Evolutionary conservation across 352 stramenopile genomes (phyloP).

Genomic region (Globisporangium rhizosaccharum): DNA sequence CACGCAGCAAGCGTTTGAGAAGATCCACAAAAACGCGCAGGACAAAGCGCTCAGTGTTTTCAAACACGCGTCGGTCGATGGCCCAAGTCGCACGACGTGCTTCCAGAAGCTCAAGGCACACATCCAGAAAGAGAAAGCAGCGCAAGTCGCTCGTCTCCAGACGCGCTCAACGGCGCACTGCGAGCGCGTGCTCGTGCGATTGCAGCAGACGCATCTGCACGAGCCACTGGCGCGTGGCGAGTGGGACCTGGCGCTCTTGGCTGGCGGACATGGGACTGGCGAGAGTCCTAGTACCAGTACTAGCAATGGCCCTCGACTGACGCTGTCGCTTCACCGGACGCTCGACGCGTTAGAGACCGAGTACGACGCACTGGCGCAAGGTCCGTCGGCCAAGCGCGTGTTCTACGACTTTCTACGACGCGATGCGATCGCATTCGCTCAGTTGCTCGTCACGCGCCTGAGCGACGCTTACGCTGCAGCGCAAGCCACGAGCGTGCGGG

Average conservation of each 20-base stretch:
- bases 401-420: constrained; percentile 65
- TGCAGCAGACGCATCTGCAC: constrained; percentile 34
- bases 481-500: constrained; percentile 22
- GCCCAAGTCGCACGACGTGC: constrained; percentile 40
- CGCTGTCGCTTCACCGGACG: constrained; percentile 21
- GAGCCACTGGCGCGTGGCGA: constrained; percentile 32
- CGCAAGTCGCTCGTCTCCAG: constrained; percentile 52
- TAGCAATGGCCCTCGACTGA: constrained; percentile 8
- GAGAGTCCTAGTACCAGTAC: constrained; percentile 2
- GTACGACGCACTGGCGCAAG: constrained; percentile 56
- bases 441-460: constrained; percentile 42
- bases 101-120: constrained; percentile 78
- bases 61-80: constrained; percentile 67
- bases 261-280: background rate
- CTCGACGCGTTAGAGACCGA: constrained; percentile 42
- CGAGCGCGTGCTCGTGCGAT: constrained; percentile 29
- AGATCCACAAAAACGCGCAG: constrained; percentile 66
- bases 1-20: constrained; percentile 67
- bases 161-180: constrained; percentile 52
- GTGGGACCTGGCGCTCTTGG: constrained; percentile 28
- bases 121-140: constrained; percentile 52
- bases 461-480: constrained; percentile 18
- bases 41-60: constrained; percentile 64
- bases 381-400: constrained; percentile 59
- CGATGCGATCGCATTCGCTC: constrained; percentile 46